These are phyloP conservation scores for Coniochaeta sp. DNA, from an alignment of 2,329 filamentous ascomycete species.

Conservation along the genomic window DNA sequence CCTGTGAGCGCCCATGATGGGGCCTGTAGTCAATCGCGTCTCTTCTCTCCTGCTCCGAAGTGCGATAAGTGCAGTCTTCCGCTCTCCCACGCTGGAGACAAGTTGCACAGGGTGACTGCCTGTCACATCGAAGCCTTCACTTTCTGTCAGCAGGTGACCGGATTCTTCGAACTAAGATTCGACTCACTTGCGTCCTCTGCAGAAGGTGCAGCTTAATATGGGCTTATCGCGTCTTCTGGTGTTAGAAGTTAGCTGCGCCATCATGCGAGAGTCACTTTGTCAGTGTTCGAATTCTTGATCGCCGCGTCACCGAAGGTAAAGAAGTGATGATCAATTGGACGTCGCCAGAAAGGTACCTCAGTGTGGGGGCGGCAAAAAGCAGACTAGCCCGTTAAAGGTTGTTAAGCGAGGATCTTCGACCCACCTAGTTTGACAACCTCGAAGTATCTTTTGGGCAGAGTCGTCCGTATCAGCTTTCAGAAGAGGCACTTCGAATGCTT, in stretches of 20 bases:
- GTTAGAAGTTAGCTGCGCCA: background rate
- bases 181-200: constrained; percentile 5
- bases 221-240: constrained; percentile 3
- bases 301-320: background rate
- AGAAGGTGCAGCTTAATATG: constrained; percentile 4
- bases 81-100: constrained; percentile 1
- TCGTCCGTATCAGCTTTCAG: no score
- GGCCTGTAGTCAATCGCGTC: constrained; percentile 6
- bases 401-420: no score
- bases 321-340: no score
- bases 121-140: constrained; percentile 3
- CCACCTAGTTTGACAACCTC: no score
- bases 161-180: no score
- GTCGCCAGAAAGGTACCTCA: no score
- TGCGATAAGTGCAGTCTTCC: constrained; percentile 3
- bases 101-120: constrained; percentile 1
- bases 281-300: background rate
- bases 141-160: background rate
- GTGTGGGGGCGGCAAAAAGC: no score
- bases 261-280: background rate
- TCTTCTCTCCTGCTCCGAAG: constrained; percentile 3
- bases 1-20: background rate
- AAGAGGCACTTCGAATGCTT: no score
- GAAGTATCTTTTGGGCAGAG: no score
- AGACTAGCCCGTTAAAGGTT: no score